These are phyloP conservation scores for Plasmodium coatneyi DNA, from an alignment of 169 alveolate species.

Conservation along the genomic window DNA sequence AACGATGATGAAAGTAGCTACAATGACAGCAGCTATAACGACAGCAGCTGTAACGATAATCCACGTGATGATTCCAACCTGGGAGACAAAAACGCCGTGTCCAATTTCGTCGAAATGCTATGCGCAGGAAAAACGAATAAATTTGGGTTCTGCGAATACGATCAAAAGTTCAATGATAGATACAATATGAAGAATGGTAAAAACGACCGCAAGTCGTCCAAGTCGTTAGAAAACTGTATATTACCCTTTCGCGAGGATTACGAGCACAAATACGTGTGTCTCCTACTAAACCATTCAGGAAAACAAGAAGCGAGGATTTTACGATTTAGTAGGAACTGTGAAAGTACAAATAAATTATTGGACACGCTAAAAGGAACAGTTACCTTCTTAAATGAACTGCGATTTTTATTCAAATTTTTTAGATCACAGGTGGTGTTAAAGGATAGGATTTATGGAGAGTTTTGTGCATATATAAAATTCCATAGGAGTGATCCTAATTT, in stretches of 20 bases:
- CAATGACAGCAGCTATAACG: background rate
- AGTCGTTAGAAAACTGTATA: constrained; percentile 37
- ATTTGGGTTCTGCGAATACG: constrained; percentile 71
- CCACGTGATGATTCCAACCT: background rate
- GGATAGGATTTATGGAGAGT: constrained; percentile 46
- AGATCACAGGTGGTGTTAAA: constrained; percentile 65
- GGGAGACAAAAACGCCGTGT: constrained; percentile 37
- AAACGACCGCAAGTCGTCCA: constrained; percentile 26
- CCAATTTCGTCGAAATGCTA: constrained; percentile 72
- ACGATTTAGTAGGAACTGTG: constrained; percentile 55
- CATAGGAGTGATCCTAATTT: constrained; percentile 67
- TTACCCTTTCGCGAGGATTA: constrained; percentile 55
- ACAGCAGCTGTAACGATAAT: background rate
- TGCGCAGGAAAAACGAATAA: constrained; percentile 69
- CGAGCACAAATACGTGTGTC: constrained; percentile 34
- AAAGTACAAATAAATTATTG: constrained; percentile 53
- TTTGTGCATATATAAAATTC: constrained; percentile 67
- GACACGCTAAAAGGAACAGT: constrained; percentile 71
- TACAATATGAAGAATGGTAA: constrained; percentile 43
- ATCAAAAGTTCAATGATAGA: constrained; percentile 66
- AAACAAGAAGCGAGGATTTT: constrained; percentile 48
- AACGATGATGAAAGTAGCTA: constrained; percentile 2
- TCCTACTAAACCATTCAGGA: constrained; percentile 34
- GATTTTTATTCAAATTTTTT: constrained; percentile 50
- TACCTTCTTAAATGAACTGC: constrained; percentile 50